Base-by-base conservation (phyloP, 2,329 filamentous ascomycete genomes). In the Colletotrichum sansevieriae region DNA sequence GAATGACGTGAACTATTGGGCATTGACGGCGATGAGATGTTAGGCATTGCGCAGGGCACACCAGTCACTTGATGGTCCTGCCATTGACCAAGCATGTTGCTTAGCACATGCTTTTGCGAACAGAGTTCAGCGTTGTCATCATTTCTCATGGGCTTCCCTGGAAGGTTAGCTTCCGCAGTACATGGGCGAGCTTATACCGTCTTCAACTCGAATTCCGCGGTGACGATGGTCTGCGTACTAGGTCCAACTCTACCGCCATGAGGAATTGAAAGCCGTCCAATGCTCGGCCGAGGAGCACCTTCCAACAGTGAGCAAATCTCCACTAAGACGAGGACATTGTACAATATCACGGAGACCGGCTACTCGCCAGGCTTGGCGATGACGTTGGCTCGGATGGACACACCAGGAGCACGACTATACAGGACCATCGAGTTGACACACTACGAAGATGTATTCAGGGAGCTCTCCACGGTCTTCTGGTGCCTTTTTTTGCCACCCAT, bases 351-450 rank as follows among this genome's bases (percentile, higher is more conserved):
- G 44, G 52, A 54, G 29, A 51, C 52, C 22, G 46, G 52, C 59
- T 22, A 35, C 25, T 29, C 37, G 47, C 12, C 39, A 20, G 12
- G 44, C 65, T 58, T 68, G 60, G 65, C 65, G 13, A 37, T 22
- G 60, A 46, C 58, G 33, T 39, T 64, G 65, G 46, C 61, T 47
- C 60, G 12, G 60, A 37, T 68, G 56, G 56, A 41, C 37, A 10
- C 18, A 15, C 20, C 13, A 33, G 25, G 22, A 3, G 20, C 15
- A 25, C 43, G 43, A 46, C 46, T 9, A 57, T 37, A 22, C 52
- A 60, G 54, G 51, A 44, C 13, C n/a, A 25, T 57, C 51, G 64
- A 35, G n/a, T 39, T 64, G 44, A 11, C 18, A n/a, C 25, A 41
- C 49, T 25, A 47, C 22, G n/a, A 41, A 33, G 51, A n/a, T 39